A percentile compares a stretch with the other conserved stretches of the same genome.
These are phyloP conservation scores for Fusarium mundagurra DNA, from an alignment of 2,329 filamentous ascomycete species.

Conservation along the genomic window DNA sequence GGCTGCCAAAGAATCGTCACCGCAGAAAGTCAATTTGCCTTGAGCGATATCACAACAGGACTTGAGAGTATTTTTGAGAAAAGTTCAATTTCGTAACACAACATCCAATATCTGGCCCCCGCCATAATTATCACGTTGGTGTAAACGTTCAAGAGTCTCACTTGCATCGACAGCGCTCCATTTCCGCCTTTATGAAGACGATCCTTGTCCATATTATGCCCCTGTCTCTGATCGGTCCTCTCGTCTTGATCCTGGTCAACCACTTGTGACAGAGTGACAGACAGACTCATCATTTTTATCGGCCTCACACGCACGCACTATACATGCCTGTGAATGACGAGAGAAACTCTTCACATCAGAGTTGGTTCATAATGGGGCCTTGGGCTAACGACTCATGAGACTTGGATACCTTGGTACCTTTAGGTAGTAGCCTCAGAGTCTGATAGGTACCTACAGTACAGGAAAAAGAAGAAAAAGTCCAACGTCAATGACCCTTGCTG, in stretches of 20 bases:
- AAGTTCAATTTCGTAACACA: neutral
- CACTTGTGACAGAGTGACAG: slow-evolving; percentile 9
- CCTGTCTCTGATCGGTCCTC: slow-evolving; percentile 34
- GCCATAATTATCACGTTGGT: neutral
- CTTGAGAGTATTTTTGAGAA: neutral
- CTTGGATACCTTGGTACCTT: neutral
- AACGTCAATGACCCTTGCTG: slow-evolving; percentile 27
- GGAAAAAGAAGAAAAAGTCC: slow-evolving; percentile 1
- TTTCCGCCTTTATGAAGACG: slow-evolving; percentile 24
- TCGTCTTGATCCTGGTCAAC: slow-evolving; percentile 6
- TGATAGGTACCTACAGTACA: neutral
- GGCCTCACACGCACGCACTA: slow-evolving; percentile 3
- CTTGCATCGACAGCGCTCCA: slow-evolving; percentile 30
- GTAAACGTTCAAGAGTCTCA: slow-evolving; percentile 9
- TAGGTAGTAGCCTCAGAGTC: slow-evolving; percentile 4
- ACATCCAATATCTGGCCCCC: neutral
- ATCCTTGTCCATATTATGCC: slow-evolving; percentile 26
- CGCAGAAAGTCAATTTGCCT: neutral
- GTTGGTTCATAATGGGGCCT: neutral
- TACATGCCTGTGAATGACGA: neutral
- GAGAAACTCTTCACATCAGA: neutral
- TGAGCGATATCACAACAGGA: neutral
- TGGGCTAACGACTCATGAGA: slow-evolving; percentile 4
- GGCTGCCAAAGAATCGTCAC: neutral
- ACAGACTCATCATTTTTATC: slow-evolving; percentile 5